These are phyloP conservation scores for Quillaja saponaria DNA, from an alignment of 306 rosid species.

Conservation along the genomic window DNA sequence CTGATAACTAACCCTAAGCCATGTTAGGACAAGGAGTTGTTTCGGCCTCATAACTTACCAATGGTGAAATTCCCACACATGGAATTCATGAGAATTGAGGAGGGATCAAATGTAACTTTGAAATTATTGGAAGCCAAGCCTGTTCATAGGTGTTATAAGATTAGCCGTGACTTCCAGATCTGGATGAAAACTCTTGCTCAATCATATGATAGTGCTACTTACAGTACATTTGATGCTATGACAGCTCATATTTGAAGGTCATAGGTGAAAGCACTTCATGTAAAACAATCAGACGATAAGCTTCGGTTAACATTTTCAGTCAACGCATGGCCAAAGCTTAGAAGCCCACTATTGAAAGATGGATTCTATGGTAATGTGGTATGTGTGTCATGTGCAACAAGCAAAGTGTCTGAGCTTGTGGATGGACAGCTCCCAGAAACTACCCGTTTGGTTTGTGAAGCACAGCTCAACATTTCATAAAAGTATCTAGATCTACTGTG, in stretches of 20 bases:
- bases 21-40: slow-evolving; percentile 70
- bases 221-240: slow-evolving; percentile 84
- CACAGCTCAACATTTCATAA: slow-evolving; percentile 57
- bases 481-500: slow-evolving; percentile 79
- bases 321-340: slow-evolving; percentile 62
- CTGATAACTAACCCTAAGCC: slow-evolving; percentile 58
- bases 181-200: slow-evolving; percentile 52
- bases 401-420: slow-evolving; percentile 59
- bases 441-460: slow-evolving; percentile 57
- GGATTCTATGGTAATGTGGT: slow-evolving; percentile 87
- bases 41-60: slow-evolving; percentile 66
- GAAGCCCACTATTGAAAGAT: slow-evolving; percentile 56
- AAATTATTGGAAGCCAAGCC: slow-evolving; percentile 65
- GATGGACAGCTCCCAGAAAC: slow-evolving; percentile 49
- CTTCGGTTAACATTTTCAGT: slow-evolving; percentile 82
- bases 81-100: slow-evolving; percentile 83
- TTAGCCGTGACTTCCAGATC: slow-evolving; percentile 67
- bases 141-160: slow-evolving; percentile 70
- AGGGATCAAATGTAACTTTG: slow-evolving; percentile 64
- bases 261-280: slow-evolving; percentile 86
- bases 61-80: slow-evolving; percentile 61
- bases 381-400: slow-evolving; percentile 67
- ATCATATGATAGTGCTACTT: slow-evolving; percentile 37
- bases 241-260: slow-evolving; percentile 91
- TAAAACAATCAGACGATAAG: slow-evolving; percentile 58